Base-by-base conservation (phyloP, 441 rosid species). In the Erodium trifolium region DNA sequence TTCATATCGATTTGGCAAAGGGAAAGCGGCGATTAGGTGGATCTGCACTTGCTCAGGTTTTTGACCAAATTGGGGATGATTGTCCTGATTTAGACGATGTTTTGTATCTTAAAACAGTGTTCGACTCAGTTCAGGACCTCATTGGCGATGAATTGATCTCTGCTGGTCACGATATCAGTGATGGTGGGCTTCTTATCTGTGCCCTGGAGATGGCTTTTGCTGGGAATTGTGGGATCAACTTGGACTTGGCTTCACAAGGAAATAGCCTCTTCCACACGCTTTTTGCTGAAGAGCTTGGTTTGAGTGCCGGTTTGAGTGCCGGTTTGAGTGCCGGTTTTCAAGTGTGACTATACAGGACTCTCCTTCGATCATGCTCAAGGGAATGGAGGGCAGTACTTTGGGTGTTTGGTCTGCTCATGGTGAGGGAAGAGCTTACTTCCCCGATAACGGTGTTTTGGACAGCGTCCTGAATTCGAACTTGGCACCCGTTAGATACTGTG, bases 331-430 rank as follows among this genome's bases (percentile, higher is more conserved):
- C 77, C 93, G 97, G 47, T 91, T 93, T 79, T 79, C 96, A 10
- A 86, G 88, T 19, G 96, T 91, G 74, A 81, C 88, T 2, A 90
- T 93, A 19, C 74, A 86, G 77, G 86, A 85, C 67, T 89, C 99
- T 1, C 97, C 96, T 4, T 88, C 99, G 0, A 82, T 93, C 45
- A 93, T 93, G 99, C 76, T 93, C 67, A 86, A 91, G 80, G 97
- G 96, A 70, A 91, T 91, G 99, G 93, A 84, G 63, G 99, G 97
- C 43, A 93, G 96, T 65, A 89, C 93, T 0, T 77, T 91, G 43
- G 99, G 99, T 16, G 96, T 93, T 37, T 93, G 99, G 99, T 89
- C 96, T 17, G 96, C 99, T 59, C 99, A 93, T 69, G 99, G 99
- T 43, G 97, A 94, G 80, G 99, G 99, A 62, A 76, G 89, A 71